phyloP scores from a whole-genome alignment of 768 basidiomycete genomes.

The Leccinellum luteum region DNA sequence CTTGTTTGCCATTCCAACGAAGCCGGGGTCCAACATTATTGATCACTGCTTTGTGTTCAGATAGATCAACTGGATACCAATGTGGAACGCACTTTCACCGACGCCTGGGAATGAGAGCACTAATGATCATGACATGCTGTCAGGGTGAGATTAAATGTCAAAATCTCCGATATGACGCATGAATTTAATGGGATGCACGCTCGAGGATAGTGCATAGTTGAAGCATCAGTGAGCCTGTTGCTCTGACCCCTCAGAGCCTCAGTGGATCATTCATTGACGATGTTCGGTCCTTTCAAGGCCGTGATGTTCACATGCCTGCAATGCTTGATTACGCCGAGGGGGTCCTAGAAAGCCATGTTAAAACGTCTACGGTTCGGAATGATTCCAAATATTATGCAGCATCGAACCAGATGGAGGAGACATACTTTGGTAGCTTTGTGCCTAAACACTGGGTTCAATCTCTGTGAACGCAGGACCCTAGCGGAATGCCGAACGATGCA shows the following conservation, averaged over 20 bases:
- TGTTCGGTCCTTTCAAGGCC: background rate
- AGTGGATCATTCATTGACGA: conserved; percentile 7
- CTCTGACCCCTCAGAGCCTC: conserved; percentile 53
- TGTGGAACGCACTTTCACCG: conserved; percentile 45
- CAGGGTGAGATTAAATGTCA: conserved; percentile 3
- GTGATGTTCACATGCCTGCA: conserved; percentile 42
- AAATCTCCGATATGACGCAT: conserved; percentile 30
- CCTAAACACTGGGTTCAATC: too few species aligned
- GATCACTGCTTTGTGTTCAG: conserved; percentile 43
- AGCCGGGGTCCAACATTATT: conserved; percentile 26
- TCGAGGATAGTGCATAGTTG: conserved; percentile 52
- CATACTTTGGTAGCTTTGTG: conserved; percentile 52
- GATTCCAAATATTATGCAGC: conserved; percentile 44
- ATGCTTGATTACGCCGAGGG: conserved; percentile 77
- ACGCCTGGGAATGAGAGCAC: conserved; percentile 45
- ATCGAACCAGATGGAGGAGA: background rate
- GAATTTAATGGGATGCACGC: conserved; percentile 57
- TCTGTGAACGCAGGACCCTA: conserved; percentile 61
- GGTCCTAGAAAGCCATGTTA: conserved; percentile 61
- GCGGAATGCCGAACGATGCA: background rate
- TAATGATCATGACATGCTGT: conserved; percentile 22
- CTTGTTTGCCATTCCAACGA: conserved; percentile 14
- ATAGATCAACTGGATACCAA: conserved; percentile 52
- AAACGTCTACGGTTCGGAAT: conserved; percentile 35
- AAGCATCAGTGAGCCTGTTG: conserved; percentile 52